These are phyloP conservation scores for Solanum sejunctum DNA, from an alignment of 257 asterid genomes.

Conservation along the genomic window DNA sequence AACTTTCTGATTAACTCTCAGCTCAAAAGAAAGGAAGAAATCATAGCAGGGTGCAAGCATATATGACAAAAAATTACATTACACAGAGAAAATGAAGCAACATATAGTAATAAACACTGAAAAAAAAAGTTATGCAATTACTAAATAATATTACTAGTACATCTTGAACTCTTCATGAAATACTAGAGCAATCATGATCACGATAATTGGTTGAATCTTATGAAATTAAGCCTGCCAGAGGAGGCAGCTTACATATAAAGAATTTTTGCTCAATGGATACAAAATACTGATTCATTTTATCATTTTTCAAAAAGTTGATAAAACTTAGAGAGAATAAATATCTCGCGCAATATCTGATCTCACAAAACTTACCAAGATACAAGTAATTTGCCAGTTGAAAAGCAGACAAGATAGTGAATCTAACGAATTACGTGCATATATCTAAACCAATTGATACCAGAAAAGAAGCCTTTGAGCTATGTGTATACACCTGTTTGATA, in stretches of 20 bases:
- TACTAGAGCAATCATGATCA: neutral
- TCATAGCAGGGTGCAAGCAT: no score
- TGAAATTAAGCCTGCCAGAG: neutral
- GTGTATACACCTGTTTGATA: no score
- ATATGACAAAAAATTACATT: no score
- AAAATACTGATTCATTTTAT: neutral
- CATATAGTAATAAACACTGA: neutral
- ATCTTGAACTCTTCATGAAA: neutral
- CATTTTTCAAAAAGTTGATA: neutral
- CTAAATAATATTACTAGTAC: neutral
- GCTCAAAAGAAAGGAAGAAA: no score
- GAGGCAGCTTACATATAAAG: neutral
- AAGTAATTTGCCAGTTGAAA: no score
- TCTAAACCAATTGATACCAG: no score
- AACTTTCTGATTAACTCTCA: no score
- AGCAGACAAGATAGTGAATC: no score
- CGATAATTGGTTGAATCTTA: neutral
- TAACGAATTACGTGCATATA: neutral
- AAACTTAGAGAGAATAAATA: neutral
- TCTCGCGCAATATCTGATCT: neutral
- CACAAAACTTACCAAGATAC: neutral
- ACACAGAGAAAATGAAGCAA: no score
- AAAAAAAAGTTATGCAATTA: no score
- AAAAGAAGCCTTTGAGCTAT: no score
- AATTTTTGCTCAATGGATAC: neutral